Evolutionary conservation across 805 yeast genomes (phyloP), one percentile per base, ranked within the genome.

Genomic region (Wickerhamiella kazuoi): DNA sequence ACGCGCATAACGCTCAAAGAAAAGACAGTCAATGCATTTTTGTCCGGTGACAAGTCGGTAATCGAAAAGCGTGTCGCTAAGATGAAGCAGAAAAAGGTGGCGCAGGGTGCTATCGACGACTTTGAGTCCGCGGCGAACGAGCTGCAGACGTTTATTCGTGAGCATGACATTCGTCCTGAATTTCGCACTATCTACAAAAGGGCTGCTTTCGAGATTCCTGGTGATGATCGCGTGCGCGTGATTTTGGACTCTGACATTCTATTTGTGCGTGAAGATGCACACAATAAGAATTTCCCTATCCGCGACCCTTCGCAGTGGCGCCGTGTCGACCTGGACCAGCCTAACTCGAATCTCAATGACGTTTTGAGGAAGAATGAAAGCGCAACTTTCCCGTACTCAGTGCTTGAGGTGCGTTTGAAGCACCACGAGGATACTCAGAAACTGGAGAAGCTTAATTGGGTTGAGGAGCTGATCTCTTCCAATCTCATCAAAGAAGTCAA

Each of bases 121-220:
- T 65, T 68, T 49, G 65, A 68, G 41, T 53, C 64, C 14, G 71
- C 75, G 42, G 74, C 81, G 39, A 66, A 68, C 32, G 71, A 69
- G 38, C 61, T 83, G 38, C 76, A 77, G 52, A 56, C 61, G 13
- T 79, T 76, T 52, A 77, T 87, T 45, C 54, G 59, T 31, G 73
- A 73, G 39, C 67, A 75, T 49, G 69, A 73, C 44, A 66, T 87
- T 46, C 80, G 82, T 59, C 98, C 98, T 13, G 72, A 81, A 30
- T 61, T 90, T 55, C 75, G 97, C 62, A 72, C 95, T 9, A 72
- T 77, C 29, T 83, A 81, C 62, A 80, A 83, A 32, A 71, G 97
- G 59, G 81, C 94, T 4, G 97, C 97, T 2, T 87, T 90, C 66
- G 96, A 87, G 65, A 87, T 87, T 50, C 98, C 98, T 2, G 96